phyloP scores from a whole-genome alignment of 768 basidiomycete species.

The Boletus vinaceobasis region DNA sequence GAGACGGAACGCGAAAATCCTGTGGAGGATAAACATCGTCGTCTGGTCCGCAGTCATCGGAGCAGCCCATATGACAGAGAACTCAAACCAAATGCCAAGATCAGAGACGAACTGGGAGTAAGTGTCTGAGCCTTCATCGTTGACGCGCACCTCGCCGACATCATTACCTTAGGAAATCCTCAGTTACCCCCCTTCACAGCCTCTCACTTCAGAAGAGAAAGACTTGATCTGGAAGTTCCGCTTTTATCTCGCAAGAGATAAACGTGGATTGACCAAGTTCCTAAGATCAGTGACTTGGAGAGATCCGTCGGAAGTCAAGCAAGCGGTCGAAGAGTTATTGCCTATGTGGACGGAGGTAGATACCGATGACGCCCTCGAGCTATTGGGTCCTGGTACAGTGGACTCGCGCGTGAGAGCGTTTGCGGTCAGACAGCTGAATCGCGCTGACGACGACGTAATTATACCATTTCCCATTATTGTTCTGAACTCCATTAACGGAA shows the following conservation, averaged over 20 bases:
- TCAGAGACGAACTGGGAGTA: constrained; percentile 89
- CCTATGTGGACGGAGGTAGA: constrained; percentile 98
- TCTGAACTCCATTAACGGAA: neutral
- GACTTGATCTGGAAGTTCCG: constrained; percentile 98
- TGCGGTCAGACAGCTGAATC: constrained; percentile 84
- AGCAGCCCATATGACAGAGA: constrained; percentile 94
- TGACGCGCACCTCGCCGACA: neutral
- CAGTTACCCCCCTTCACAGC: constrained; percentile 85
- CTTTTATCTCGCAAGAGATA: constrained; percentile 92
- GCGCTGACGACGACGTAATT: constrained; percentile 92
- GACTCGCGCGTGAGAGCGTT: constrained; percentile 92
- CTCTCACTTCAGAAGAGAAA: constrained; percentile 86
- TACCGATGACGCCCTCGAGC: constrained; percentile 92
- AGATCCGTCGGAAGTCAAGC: constrained; percentile 93
- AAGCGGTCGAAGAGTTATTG: constrained; percentile 92
- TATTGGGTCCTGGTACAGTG: constrained; percentile 85
- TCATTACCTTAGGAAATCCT: constrained; percentile 68
- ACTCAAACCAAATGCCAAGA: constrained; percentile 94
- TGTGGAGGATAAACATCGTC: constrained; percentile 94
- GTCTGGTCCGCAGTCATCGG: constrained; percentile 90
- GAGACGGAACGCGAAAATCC: constrained; percentile 92
- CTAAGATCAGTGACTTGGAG: constrained; percentile 97
- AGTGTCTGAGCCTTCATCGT: constrained; percentile 21
- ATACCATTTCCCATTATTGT: neutral
- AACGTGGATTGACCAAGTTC: constrained; percentile 94